Evolutionary conservation across 108 stramenopile species (phyloP), one percentile per base, ranked within the genome.

Genomic region (Skeletonema tropicum): DNA sequence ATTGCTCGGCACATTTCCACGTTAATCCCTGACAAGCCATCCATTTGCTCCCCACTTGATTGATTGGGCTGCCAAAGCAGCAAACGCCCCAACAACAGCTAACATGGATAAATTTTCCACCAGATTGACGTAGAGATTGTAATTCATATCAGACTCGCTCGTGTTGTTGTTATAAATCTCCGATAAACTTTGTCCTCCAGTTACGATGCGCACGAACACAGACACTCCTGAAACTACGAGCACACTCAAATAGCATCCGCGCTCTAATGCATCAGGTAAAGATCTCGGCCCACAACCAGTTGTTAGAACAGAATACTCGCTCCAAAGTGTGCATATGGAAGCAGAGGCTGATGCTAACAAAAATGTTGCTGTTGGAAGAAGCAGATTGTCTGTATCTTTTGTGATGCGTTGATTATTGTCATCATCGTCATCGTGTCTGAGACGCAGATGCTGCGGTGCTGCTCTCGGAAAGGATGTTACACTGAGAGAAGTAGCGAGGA

Each of bases 241-340:
- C 4, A 85, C 81, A 5, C 84, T 81, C 60, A 83, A 72, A 58
- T 87, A 87, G 14, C 81, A 82, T 30, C 82, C 66, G 15, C 86
- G 58, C 66, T 87, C 86, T 41, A 87, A 42, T 11, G 74, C 42
- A 67, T 87, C 84, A 31, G 77, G 42, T 19, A 87, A 61, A 1
- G 70, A 23, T 19, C 52, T 67, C 9, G 86, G 84, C 5, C 86
- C 86, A 59, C 86, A 87, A 6, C 83, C 84, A 13, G 79, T 83
- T 2, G 49, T 41, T 15, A 83, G 32, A 6, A 85, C 73, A n/a
- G 65, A 70, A 46, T 64, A 82, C 60, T 87, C 86, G 42, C 84
- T 85, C 71, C 77, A 87, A 0, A 87, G 42, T 0, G 84, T 84
- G 19, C 81, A 84, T 8, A 87, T 10, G 12, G 85, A 83, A 55